Base-by-base conservation (phyloP, 2,329 filamentous ascomycete genomes). In the Harringtonia lauricola region DNA sequence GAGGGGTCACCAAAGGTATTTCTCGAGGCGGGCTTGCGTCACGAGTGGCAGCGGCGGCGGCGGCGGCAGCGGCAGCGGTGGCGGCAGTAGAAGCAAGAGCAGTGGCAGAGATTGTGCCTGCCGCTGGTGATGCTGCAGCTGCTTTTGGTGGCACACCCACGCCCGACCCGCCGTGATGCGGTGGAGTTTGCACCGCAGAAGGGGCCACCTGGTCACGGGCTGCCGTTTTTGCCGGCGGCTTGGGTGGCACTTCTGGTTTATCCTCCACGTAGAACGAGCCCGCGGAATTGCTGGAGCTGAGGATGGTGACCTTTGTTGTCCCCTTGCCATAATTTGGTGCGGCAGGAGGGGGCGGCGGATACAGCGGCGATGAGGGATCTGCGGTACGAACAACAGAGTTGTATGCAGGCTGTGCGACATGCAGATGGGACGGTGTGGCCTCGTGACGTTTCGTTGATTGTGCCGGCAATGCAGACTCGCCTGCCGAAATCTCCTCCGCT, bases 401-500 rank as follows among this genome's bases (percentile, higher is more conserved):
- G 42, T 55, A 54, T 8, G 55, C 49, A 15, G 55, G 51, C 22
- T 49, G 51, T 3, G 47, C 36, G 9, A 36, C 18, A 15, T 48
- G 49, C 3, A 42, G 7, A 3, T 41, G 33, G 2, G 51, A 28
- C 18, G 47, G 45, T 21, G 43, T 39, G 28, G 50, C 45, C 17
- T 51, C 45, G 18, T 39, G 42, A n/a, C 41, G 47, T 12, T 36
- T 39, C n/a, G 34, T 19, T 5, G 40, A 21, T 36, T 49, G 45
- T 15, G 47, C 18, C 1, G 12, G 15, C 41, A n/a, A 43, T 36
- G 41, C 43, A 19, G 43, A 45, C 12, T 26, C 44, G 10, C 46
- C 34, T 26, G 29, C 31, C 7, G 4, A 18, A 8, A 59, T 59
- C 41, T 70, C 65, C 18, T 70, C 66, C 0, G 60, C 64, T 48